Evolutionary conservation across 768 basidiomycete genomes (phyloP).

Genomic region (Naematelia aurantialba): DNA sequence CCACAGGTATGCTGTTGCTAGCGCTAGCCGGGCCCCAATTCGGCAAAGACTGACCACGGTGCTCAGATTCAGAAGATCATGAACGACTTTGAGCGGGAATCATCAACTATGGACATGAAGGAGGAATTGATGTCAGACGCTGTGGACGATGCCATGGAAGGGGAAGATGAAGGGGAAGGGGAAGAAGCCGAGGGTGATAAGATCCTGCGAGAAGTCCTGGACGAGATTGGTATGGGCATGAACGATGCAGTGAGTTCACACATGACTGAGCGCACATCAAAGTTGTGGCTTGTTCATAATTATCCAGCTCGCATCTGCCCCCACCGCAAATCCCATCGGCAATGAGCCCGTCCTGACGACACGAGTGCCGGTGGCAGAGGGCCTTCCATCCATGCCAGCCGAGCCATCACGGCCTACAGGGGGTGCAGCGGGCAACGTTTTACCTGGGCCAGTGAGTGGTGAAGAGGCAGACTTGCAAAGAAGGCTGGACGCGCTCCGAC

Average conservation of each 20-base stretch:
- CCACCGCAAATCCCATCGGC: slow-evolving; percentile 64
- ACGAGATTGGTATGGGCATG: slow-evolving; percentile 90
- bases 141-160: slow-evolving; percentile 95
- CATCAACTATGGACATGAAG: slow-evolving; percentile 99
- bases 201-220: slow-evolving; percentile 90
- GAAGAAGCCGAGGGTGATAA: slow-evolving; percentile 95
- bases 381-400: slow-evolving; percentile 59
- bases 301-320: slow-evolving; percentile 81
- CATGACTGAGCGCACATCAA: neutral
- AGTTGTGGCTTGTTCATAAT: too few relatives aligned
- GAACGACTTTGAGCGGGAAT: slow-evolving; percentile 97
- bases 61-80: slow-evolving; percentile 84
- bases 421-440: slow-evolving; percentile 51
- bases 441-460: slow-evolving; percentile 51
- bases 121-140: slow-evolving; percentile 99
- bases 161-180: slow-evolving; percentile 69
- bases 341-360: slow-evolving; percentile 62
- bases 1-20: slow-evolving; percentile 54
- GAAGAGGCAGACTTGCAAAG: slow-evolving; percentile 95
- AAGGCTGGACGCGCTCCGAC: slow-evolving; percentile 73
- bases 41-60: neutral
- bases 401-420: slow-evolving; percentile 46
- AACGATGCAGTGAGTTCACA: slow-evolving; percentile 62
- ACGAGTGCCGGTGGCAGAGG: slow-evolving; percentile 79
- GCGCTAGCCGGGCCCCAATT: neutral